These are phyloP conservation scores for Laguncularia racemosa DNA, from an alignment of 345 rosid genomes.

Conservation along the genomic window DNA sequence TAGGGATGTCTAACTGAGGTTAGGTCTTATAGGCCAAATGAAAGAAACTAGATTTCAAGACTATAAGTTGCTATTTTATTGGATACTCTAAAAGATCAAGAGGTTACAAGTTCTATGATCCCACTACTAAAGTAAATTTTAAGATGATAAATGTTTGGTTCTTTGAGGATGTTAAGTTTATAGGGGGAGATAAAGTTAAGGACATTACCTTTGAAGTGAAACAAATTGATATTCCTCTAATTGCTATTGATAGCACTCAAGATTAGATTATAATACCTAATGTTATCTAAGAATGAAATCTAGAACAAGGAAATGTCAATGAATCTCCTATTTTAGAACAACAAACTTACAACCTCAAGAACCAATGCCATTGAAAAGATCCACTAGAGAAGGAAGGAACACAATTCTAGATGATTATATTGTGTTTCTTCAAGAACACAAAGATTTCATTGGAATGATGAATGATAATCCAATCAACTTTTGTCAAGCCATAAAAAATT, in stretches of 20 bases:
- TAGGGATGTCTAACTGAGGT: too few relatives aligned
- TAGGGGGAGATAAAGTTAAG: not conserved
- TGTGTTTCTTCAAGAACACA: too few relatives aligned
- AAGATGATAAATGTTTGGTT: not conserved
- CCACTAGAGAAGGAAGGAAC: too few relatives aligned
- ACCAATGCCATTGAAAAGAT: not conserved
- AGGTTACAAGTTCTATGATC: not conserved
- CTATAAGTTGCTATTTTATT: not conserved
- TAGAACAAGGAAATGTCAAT: not conserved
- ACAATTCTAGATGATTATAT: too few relatives aligned
- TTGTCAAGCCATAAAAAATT: too few relatives aligned
- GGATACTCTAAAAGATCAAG: not conserved
- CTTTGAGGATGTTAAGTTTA: constrained; percentile 1
- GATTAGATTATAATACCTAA: too few relatives aligned
- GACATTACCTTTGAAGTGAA: not conserved
- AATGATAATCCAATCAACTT: too few relatives aligned
- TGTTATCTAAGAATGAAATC: not conserved
- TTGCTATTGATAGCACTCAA: not conserved
- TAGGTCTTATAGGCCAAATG: constrained; percentile 2
- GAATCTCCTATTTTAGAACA: not conserved
- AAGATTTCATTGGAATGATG: too few relatives aligned
- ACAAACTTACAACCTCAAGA: not conserved
- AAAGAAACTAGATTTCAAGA: too few relatives aligned
- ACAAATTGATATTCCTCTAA: not conserved
- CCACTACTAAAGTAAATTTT: not conserved